Conservation (phyloP, 129 eudicot species). For the Tagetes patula region DNA sequence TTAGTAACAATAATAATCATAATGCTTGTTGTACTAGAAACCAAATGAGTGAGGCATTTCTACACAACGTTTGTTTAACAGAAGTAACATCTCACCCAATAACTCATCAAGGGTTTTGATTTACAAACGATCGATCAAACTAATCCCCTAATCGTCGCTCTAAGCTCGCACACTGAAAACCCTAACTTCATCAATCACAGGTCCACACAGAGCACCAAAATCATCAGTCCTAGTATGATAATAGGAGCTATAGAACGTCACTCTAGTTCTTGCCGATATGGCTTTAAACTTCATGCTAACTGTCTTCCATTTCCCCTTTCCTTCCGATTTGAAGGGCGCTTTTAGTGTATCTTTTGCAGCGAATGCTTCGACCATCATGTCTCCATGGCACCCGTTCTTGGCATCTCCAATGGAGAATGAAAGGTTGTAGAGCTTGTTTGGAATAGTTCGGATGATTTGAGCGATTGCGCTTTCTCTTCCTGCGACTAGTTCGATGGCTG, state of each 20-base stretch:
- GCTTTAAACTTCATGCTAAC: constrained; percentile 64
- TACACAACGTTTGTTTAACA: background rate
- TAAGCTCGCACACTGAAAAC: constrained; percentile 29
- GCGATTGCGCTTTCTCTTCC: constrained; percentile 93
- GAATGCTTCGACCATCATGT: constrained; percentile 92
- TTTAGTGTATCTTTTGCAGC: constrained; percentile 61
- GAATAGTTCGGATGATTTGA: constrained; percentile 60
- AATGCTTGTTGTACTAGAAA: background rate
- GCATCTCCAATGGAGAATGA: constrained; percentile 72
- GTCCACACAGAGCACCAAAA: constrained; percentile 76
- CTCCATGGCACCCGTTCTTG: constrained; percentile 70
- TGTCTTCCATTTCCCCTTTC: constrained; percentile 53
- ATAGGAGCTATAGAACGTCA: constrained; percentile 78
- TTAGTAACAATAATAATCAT: too few species aligned
- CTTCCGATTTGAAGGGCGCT: constrained; percentile 69
- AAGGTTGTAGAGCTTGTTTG: constrained; percentile 55
- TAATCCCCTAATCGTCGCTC: background rate
- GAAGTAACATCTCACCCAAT: background rate
- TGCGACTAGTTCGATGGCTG: constrained; percentile 78
- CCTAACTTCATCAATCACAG: constrained; percentile 76
- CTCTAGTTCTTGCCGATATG: constrained; percentile 47
- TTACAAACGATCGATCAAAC: constrained; percentile 18
- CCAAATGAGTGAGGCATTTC: background rate
- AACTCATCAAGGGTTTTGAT: constrained; percentile 18
- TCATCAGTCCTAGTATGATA: constrained; percentile 68